Evolutionary conservation across 768 basidiomycete genomes (phyloP), one percentile per base, ranked within the genome.

Genomic region (Hericium coralloides): DNA sequence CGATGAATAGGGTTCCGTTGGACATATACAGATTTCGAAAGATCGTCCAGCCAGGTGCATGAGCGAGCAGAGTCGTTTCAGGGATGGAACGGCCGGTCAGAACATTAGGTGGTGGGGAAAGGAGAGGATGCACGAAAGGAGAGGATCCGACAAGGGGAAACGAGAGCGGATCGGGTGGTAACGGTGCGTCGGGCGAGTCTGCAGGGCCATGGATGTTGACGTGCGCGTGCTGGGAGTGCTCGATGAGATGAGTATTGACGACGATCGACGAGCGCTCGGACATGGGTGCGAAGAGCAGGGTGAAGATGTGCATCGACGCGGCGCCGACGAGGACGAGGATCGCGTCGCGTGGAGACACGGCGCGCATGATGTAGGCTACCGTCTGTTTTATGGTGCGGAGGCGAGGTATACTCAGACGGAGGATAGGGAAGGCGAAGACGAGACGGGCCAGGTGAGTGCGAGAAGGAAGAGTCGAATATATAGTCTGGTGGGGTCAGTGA

Each of bases 21-120:
- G 84, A 80, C 82, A 92, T 78, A 77, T 95, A 95, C 4, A 95
- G 67, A 67, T 92, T 84, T 25, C 79, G 78, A 69, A 90, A 91
- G 36, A 92, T 70, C 0, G 92, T 92, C 90, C 92, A 94, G 41
- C 92, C 91, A 26, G 84, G 84, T 4, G 83, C 84, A 55, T 89
- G 87, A 22, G 80, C 75, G 12, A 83, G 68, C 26, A 89, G 65
- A 14, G 76, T 72, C 0, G 87, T 88, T 49, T 75, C 71, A 0
- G 82, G 82, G 3, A 87, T 58, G 14, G 52, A 49, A 10, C 31
- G 37, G 25, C 7, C 56, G 22, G 55, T 36, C 20, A 48, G 12
- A 20, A 54, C 36, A 2, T 22, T 17, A 4, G 54, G 15, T 9
- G 43, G 57, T 18, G 4, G 59, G 2, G 12, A 48, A 14, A 38